These are phyloP conservation scores for Ophiostoma ips DNA, from an alignment of 2,329 filamentous ascomycete genomes.

Conservation along the genomic window DNA sequence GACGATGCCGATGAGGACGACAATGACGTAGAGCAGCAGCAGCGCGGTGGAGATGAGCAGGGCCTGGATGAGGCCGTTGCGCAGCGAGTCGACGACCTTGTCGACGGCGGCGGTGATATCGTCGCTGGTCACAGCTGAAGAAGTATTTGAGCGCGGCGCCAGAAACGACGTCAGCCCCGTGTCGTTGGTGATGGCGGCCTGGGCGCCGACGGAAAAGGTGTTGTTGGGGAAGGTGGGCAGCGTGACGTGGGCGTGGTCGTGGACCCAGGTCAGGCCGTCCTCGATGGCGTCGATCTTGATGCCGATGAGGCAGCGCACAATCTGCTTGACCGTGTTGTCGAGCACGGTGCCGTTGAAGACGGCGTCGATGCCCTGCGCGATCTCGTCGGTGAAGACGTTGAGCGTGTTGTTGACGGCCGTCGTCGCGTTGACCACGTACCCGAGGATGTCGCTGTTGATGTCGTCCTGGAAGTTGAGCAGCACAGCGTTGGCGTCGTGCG, in stretches of 20 bases:
- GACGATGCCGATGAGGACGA: slow-evolving; percentile 60
- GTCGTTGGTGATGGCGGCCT: slow-evolving; percentile 43
- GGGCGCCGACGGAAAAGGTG: slow-evolving; percentile 70
- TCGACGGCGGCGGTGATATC: slow-evolving; percentile 66
- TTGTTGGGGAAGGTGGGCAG: slow-evolving; percentile 68
- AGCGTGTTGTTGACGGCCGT: slow-evolving; percentile 73
- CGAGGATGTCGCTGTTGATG: slow-evolving; percentile 74
- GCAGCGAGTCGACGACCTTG: slow-evolving; percentile 53
- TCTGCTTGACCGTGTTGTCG: slow-evolving; percentile 60
- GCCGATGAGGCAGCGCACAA: slow-evolving; percentile 76
- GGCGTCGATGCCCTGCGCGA: slow-evolving; percentile 56
- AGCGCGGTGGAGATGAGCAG: slow-evolving; percentile 65
- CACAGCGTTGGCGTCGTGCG: slow-evolving; percentile 58
- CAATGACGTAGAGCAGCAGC: slow-evolving; percentile 61
- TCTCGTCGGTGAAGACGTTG: slow-evolving; percentile 65
- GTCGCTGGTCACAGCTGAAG: slow-evolving; percentile 51
- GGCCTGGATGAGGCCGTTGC: slow-evolving; percentile 57
- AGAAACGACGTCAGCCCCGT: slow-evolving; percentile 67
- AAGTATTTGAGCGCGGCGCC: neutral
- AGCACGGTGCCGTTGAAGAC: slow-evolving; percentile 77
- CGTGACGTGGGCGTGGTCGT: slow-evolving; percentile 68
- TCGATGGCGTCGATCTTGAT: slow-evolving; percentile 77
- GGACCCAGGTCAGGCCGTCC: slow-evolving; percentile 84
- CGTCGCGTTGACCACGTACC: slow-evolving; percentile 77
- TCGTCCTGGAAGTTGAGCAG: slow-evolving; percentile 41